A percentile compares a stretch with the other conserved stretches of the same genome.
These are phyloP conservation scores for Yamadazyma takamatsuzukensis DNA, from an alignment of 805 yeast genomes.

Conservation along the genomic window DNA sequence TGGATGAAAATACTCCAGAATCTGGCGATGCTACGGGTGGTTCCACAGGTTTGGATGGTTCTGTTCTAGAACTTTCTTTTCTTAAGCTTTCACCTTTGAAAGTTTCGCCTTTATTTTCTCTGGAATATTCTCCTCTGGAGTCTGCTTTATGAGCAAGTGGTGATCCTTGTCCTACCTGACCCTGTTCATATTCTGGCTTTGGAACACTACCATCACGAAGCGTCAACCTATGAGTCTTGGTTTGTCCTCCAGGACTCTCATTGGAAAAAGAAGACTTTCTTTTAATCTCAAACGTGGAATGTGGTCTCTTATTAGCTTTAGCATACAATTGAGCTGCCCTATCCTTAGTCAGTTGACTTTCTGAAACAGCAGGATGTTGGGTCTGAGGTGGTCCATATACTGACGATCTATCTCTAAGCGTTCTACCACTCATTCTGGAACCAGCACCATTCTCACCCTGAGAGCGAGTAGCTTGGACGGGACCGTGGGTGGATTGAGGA, in stretches of 20 bases:
- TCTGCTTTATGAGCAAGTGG: too few relatives aligned
- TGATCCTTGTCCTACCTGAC: too few relatives aligned
- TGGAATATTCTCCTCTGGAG: too few relatives aligned
- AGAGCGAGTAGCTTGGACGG: conserved; percentile 1
- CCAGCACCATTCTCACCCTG: conserved; percentile 8
- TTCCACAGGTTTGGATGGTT: too few relatives aligned
- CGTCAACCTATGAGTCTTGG: too few relatives aligned
- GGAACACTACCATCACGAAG: too few relatives aligned
- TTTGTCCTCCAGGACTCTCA: conserved; percentile 8
- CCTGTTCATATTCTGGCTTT: too few relatives aligned
- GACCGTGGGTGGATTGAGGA: conserved; percentile 27
- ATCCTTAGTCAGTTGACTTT: conserved; percentile 34
- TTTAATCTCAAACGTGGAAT: conserved; percentile 28
- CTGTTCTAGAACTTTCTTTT: conserved; percentile 1
- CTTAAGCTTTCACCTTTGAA: too few relatives aligned
- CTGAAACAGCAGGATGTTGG: conserved; percentile 38
- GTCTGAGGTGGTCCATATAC: conserved; percentile 30
- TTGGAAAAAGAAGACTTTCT: conserved; percentile 11
- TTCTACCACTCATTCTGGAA: conserved; percentile 26
- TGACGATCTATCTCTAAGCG: conserved; percentile 23
- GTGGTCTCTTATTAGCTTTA: conserved; percentile 44
- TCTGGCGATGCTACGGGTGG: conserved; percentile 6
- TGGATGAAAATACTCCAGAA: conserved; percentile 19
- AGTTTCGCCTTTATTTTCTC: too few relatives aligned
- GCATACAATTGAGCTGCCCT: conserved; percentile 55